Base-by-base conservation (phyloP, 805 yeast genomes). In the Nakazawaea peltata region DNA sequence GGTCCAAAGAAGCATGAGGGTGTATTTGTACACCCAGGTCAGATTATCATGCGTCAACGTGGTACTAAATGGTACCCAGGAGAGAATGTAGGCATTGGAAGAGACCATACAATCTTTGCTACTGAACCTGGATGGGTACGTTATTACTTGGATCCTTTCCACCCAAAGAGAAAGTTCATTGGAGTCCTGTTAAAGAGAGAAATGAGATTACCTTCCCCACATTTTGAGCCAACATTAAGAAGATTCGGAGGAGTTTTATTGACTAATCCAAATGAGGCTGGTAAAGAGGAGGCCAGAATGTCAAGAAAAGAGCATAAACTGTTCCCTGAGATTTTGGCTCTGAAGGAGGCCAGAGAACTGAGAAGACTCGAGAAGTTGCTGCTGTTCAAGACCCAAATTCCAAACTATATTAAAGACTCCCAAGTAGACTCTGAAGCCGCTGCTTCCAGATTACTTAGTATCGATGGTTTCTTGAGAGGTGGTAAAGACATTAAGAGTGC, bases 11-110 rank as follows among this genome's bases (percentile, higher is more conserved):
- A 71, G 33, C 74, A 81, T 42, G 96, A 90, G 50, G 87, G 92
- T 27, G 67, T 74, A 51, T 63, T 55, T 31, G 95, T 90, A 1
- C 68, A 69, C 33, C 77, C 84, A 1, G 97, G 97, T 8, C 83
- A 87, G 50, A 87, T 92, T 45, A 67, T 92, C 26, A 74, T 83
- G 76, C 77, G 97, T 56, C 98, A 92, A 54, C 74, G 97, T 56
- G 98, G 98, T 49, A 86, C 97, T 14, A 81, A 75, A 50, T 82
- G 88, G 56, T 92, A 77, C 52, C 97, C 98, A 0, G 98, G 98
- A 23, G 94, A 83, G 46, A 88, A 92, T 48, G 82, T 77, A 9
- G 78, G 77, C 7, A 84, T 90, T 41, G 98, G 98, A 43, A 80
- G 76, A 49, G 97, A 92, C 56, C 97, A 88, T 57, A 90, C 98